These are phyloP conservation scores for Trichophaea hybrida DNA, from an alignment of 2,329 filamentous ascomycete species.

Conservation along the genomic window DNA sequence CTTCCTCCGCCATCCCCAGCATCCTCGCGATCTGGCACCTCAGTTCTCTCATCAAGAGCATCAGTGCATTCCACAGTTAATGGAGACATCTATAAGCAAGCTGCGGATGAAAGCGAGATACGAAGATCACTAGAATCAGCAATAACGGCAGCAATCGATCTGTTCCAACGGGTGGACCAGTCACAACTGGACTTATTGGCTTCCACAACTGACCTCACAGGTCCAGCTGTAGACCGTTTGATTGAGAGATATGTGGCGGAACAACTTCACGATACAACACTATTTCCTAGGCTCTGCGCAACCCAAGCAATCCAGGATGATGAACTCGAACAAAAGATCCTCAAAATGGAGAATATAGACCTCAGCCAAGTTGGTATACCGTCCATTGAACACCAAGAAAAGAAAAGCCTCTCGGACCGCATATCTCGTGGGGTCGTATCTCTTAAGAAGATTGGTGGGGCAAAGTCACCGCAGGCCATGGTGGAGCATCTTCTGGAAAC, in stretches of 20 bases:
- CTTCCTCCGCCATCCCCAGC: conserved; percentile 48
- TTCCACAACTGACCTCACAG: conserved; percentile 84
- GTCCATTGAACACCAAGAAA: conserved; percentile 59
- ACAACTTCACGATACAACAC: conserved; percentile 67
- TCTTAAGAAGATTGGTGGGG: conserved; percentile 69
- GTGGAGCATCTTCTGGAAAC: conserved; percentile 63
- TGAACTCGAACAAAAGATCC: conserved; percentile 76
- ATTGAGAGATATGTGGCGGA: conserved; percentile 92
- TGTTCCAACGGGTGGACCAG: conserved; percentile 92
- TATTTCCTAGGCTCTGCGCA: conserved; percentile 69
- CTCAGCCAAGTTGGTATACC: conserved; percentile 85
- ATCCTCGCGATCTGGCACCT: conserved; percentile 39
- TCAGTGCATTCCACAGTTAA: conserved; percentile 27
- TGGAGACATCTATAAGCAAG: conserved; percentile 46
- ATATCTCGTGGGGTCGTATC: conserved; percentile 69
- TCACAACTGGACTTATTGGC: conserved; percentile 84
- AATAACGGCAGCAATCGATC: conserved; percentile 81
- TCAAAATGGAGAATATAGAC: conserved; percentile 86
- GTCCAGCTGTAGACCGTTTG: conserved; percentile 76
- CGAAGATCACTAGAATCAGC: conserved; percentile 77
- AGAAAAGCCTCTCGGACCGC: conserved; percentile 64
- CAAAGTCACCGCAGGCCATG: conserved; percentile 78
- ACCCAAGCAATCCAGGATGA: conserved; percentile 69
- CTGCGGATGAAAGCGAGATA: conserved; percentile 87
- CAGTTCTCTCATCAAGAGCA: conserved; percentile 10